A percentile compares a stretch with the other conserved stretches of the same genome.
Conservation (phyloP, 495 filamentous ascomycete genomes). For the Schizothecium vesticola region DNA sequence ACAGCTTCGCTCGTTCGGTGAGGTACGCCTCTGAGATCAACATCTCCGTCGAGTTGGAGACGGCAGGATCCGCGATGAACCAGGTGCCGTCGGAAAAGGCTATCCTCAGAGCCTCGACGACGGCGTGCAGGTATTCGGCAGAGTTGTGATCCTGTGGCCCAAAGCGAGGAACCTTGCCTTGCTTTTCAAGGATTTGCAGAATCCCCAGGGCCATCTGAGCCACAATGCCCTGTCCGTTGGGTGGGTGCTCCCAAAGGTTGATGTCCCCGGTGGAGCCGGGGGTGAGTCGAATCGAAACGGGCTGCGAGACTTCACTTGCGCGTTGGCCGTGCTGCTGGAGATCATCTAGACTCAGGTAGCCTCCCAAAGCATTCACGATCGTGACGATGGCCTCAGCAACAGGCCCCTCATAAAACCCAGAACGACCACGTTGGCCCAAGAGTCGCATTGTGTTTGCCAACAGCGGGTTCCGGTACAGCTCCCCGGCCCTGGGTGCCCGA, state of each 20-base stretch:
- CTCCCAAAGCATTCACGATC: conserved; percentile 61
- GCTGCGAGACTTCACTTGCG: conserved; percentile 57
- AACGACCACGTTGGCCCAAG: conserved; percentile 64
- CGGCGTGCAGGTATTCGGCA: conserved; percentile 62
- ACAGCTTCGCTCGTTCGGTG: conserved; percentile 8
- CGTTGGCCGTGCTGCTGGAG: conserved; percentile 50
- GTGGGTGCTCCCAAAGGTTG: conserved; percentile 75
- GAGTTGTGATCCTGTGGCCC: conserved; percentile 18
- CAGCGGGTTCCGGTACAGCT: conserved; percentile 67
- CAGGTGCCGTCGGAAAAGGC: conserved; percentile 76
- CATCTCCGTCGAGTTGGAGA: background rate
- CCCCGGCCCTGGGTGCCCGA: conserved; percentile 60
- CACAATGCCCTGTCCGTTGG: conserved; percentile 82
- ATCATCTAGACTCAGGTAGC: conserved; percentile 65
- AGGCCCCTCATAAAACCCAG: conserved; percentile 72
- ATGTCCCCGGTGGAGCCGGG: background rate
- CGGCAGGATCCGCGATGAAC: conserved; percentile 63
- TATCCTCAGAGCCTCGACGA: conserved; percentile 75
- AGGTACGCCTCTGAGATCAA: conserved; percentile 16
- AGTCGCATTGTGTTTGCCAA: conserved; percentile 66
- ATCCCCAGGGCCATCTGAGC: conserved; percentile 81
- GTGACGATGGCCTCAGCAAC: conserved; percentile 68
- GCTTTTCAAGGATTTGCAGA: conserved; percentile 64
- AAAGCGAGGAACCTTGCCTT: conserved; percentile 50
- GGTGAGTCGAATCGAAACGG: conserved; percentile 47